Evolutionary conservation across 345 rosid species (phyloP).

Genomic region (Geranium rotundifolium): DNA sequence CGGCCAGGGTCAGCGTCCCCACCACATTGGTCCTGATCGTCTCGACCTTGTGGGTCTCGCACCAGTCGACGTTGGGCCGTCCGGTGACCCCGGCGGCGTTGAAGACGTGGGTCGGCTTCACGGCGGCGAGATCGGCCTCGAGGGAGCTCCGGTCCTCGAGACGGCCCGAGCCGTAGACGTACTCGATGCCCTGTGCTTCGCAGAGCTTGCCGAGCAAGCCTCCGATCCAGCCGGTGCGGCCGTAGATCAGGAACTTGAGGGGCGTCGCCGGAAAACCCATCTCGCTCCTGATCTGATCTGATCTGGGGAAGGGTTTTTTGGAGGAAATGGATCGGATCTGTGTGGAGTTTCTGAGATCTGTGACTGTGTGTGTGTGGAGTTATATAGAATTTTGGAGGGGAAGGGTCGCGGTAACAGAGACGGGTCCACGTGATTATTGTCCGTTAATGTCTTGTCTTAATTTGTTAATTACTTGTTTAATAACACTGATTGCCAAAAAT

Average conservation of each 20-base stretch:
- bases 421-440: too few species aligned
- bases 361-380: not conserved
- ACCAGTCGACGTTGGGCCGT: slow-evolving; percentile 92
- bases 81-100: slow-evolving; percentile 97
- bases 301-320: not conserved
- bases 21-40: slow-evolving; percentile 77
- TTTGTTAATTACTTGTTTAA: too few species aligned
- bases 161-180: slow-evolving; percentile 68
- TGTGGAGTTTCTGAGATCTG: not conserved
- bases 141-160: slow-evolving; percentile 66
- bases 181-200: slow-evolving; percentile 47
- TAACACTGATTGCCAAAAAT: not conserved
- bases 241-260: not conserved
- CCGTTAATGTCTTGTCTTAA: too few species aligned
- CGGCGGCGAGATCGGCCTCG: slow-evolving; percentile 45
- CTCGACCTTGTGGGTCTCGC: slow-evolving; percentile 88
- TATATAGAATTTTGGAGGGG: too few species aligned
- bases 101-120: slow-evolving; percentile 71
- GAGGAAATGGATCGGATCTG: not conserved
- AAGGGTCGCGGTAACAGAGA: too few species aligned
- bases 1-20: slow-evolving; percentile 82
- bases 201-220: slow-evolving; percentile 10
- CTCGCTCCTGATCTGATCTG: not conserved
- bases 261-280: slow-evolving; percentile 2
- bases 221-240: not conserved